Conservation (phyloP, 345 rosid genomes). For the Physaria fendleri region DNA sequence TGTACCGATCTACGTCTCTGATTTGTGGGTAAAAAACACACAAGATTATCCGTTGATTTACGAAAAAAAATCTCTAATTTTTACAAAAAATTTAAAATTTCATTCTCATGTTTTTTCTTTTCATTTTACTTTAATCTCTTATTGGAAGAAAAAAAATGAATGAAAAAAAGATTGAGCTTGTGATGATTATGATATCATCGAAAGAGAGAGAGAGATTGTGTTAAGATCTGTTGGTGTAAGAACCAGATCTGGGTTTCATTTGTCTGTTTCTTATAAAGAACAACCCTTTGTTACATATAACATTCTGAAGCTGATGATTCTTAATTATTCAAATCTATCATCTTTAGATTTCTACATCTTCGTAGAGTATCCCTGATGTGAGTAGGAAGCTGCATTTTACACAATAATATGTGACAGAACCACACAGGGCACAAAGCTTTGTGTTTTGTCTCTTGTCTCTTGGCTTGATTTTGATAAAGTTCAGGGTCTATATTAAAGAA, state of each 20-base stretch:
- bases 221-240: slow-evolving; percentile 31
- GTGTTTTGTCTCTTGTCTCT: slow-evolving; percentile 1
- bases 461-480: slow-evolving; percentile 2
- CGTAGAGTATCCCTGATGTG: slow-evolving; percentile 1
- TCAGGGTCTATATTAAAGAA: not conserved
- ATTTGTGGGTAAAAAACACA: not conserved
- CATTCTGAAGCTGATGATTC: slow-evolving; percentile 27
- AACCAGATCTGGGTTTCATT: slow-evolving; percentile 25
- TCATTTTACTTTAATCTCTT: slow-evolving; percentile 21
- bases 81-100: slow-evolving; percentile 6
- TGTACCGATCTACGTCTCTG: slow-evolving; percentile 84
- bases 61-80: not conserved
- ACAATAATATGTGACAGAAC: not conserved
- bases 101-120: slow-evolving; percentile 12
- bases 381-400: slow-evolving; percentile 18
- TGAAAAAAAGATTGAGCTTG: slow-evolving; percentile 1
- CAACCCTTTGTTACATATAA: slow-evolving; percentile 30
- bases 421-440: not conserved
- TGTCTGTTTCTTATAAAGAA: slow-evolving; percentile 24
- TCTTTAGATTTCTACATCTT: slow-evolving; percentile 6
- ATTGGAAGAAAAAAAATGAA: slow-evolving; percentile 25
- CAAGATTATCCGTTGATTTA: slow-evolving; percentile 14
- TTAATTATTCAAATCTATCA: not conserved
- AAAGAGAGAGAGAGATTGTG: slow-evolving; percentile 9
- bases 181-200: slow-evolving; percentile 12